Evolutionary conservation across 176 grass and related monocot species (phyloP).

Genomic region (Urochloa ruziziensis): DNA sequence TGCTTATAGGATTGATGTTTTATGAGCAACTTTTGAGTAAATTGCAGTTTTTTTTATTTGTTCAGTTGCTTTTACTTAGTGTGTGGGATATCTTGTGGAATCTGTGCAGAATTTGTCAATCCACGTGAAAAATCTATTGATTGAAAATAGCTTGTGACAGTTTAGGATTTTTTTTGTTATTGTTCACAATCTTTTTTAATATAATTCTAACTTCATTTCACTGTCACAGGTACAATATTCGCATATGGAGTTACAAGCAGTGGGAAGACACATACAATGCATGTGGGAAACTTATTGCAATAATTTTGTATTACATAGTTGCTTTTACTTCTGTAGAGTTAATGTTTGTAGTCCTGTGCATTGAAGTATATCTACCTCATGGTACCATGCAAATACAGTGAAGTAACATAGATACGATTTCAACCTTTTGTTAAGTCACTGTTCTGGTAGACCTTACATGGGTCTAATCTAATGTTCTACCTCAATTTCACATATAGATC

Average conservation of each 20-base stretch:
- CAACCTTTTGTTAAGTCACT: not conserved
- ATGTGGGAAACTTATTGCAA: constrained; percentile 55
- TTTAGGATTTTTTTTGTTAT: constrained; percentile 2
- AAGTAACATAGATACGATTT: not conserved
- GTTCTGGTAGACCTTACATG: constrained; percentile 2
- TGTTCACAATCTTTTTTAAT: not conserved
- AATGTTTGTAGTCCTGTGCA: not conserved
- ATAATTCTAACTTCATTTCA: constrained; percentile 6
- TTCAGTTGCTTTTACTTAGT: not conserved
- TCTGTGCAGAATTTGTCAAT: not conserved
- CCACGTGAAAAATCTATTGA: not conserved
- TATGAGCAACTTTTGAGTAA: not conserved
- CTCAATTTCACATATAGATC: constrained; percentile 10
- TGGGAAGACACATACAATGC: constrained; percentile 90
- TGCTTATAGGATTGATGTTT: not conserved
- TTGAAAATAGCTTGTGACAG: not conserved
- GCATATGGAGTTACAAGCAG: constrained; percentile 92
- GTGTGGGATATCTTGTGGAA: not conserved
- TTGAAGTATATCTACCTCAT: not conserved
- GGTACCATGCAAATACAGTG: not conserved
- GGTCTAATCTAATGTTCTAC: not conserved
- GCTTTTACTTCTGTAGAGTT: not conserved
- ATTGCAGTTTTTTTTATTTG: not conserved
- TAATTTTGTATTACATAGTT: not conserved
- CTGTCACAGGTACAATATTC: constrained; percentile 75